phyloP scores from a whole-genome alignment of 2,329 filamentous ascomycete species.

The Penicillium sp. region DNA sequence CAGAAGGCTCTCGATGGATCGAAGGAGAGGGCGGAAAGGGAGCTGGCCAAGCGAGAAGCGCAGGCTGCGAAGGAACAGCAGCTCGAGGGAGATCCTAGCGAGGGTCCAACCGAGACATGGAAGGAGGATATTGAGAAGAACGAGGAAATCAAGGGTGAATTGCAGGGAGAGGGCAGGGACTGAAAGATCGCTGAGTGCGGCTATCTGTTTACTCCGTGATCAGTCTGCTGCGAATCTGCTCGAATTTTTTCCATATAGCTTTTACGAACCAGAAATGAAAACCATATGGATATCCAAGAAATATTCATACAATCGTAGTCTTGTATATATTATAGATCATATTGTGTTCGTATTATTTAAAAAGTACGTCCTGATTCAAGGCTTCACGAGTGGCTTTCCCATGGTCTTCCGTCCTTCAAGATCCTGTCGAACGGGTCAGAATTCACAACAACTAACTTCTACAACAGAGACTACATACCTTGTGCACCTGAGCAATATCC shows the following conservation, averaged over 20 bases:
- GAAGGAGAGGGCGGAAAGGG: background rate
- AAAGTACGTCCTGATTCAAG: constrained; percentile 36
- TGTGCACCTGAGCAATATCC: constrained; percentile 69
- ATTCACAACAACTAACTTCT: background rate
- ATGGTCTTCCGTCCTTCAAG: constrained; percentile 78
- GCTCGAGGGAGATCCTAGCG: background rate
- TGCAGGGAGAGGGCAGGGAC: background rate
- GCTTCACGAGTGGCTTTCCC: constrained; percentile 76
- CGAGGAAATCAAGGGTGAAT: background rate
- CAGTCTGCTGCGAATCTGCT: background rate
- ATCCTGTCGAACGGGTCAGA: constrained; percentile 48
- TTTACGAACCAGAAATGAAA: background rate
- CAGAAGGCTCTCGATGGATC: too few relatives aligned
- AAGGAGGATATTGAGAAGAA: background rate
- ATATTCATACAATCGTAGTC: background rate
- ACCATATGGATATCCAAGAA: background rate
- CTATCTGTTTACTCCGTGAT: background rate
- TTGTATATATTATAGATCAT: background rate
- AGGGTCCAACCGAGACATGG: background rate
- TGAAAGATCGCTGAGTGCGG: background rate
- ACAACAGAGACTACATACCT: constrained; percentile 33
- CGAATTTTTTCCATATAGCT: background rate
- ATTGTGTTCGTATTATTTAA: background rate
- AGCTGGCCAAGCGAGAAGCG: background rate
- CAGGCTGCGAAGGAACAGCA: background rate